These are phyloP conservation scores for Wickerhamia fluorescens DNA, from an alignment of 805 yeast species.

Conservation along the genomic window DNA sequence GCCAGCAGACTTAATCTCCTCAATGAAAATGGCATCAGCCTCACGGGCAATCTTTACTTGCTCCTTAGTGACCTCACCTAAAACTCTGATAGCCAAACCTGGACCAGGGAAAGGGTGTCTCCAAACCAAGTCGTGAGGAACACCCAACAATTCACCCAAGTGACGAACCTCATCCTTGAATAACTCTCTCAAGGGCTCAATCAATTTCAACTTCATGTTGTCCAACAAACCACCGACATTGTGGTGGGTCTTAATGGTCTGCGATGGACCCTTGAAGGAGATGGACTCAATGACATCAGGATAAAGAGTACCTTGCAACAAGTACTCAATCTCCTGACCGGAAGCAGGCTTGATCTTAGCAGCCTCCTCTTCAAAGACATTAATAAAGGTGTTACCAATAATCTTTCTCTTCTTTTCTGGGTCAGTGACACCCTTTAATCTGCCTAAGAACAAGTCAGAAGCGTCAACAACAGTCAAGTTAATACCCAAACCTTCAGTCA, in stretches of 20 bases:
- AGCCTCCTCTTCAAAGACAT: constrained; percentile 95
- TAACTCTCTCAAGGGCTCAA: constrained; percentile 97
- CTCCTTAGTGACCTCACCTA: constrained; percentile 90
- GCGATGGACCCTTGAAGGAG: constrained; percentile 99
- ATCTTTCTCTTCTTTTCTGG: constrained; percentile 99
- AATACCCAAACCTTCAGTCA: constrained; percentile 90
- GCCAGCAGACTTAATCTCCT: constrained; percentile 91
- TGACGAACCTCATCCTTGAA: constrained; percentile 99
- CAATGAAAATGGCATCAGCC: constrained; percentile 93
- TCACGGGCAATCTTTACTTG: constrained; percentile 97
- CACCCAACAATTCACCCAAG: constrained; percentile 89
- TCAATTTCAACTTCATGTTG: constrained; percentile 95
- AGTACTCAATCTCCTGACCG: constrained; percentile 84
- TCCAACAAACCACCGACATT: constrained; percentile 98
- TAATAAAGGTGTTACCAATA: constrained; percentile 96
- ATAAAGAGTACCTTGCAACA: constrained; percentile 94
- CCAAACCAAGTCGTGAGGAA: constrained; percentile 96
- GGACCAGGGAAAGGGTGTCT: constrained; percentile 99
- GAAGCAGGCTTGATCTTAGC: constrained; percentile 82
- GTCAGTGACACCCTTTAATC: constrained; percentile 90
- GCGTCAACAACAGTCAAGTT: constrained; percentile 94
- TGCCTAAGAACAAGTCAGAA: constrained; percentile 75
- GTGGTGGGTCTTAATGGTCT: constrained; percentile 98
- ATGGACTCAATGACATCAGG: constrained; percentile 98
- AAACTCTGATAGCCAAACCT: constrained; percentile 96